Conservation (phyloP, 2,329 filamentous ascomycete species). For the Pestalotiopsis sp. region DNA sequence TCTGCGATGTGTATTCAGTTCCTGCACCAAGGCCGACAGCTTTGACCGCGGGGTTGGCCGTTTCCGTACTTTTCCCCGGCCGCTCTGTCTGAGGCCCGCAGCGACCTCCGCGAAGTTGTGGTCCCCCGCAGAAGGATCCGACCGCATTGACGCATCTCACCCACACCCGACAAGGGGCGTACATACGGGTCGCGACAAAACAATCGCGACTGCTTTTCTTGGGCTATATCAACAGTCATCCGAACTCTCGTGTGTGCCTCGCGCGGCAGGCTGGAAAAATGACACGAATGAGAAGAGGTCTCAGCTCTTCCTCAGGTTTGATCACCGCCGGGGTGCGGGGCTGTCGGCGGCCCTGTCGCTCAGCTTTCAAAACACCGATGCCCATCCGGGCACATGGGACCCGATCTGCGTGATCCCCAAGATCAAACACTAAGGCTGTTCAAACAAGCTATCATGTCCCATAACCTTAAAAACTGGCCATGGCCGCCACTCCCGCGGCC, state of each 20-base stretch:
- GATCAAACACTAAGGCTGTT: neutral
- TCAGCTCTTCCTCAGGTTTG: slow-evolving; percentile 2
- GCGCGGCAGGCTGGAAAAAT: slow-evolving; percentile 4
- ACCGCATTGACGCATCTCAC: slow-evolving; percentile 2
- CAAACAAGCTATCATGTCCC: neutral
- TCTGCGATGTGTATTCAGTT: neutral
- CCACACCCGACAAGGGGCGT: slow-evolving; percentile 3
- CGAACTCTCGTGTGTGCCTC: neutral
- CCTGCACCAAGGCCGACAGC: neutral
- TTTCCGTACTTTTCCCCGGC: slow-evolving; percentile 1
- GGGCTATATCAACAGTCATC: neutral
- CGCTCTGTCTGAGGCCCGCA: slow-evolving; percentile 2
- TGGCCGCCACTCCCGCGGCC: neutral
- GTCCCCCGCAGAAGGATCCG: neutral
- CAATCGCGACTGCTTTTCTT: neutral
- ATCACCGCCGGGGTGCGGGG: slow-evolving; percentile 4
- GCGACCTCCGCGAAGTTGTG: neutral
- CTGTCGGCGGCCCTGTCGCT: neutral
- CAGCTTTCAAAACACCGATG: slow-evolving; percentile 2
- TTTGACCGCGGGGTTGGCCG: slow-evolving; percentile 1
- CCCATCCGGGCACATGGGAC: slow-evolving; percentile 6
- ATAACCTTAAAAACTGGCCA: slow-evolving; percentile 8
- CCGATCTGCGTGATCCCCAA: slow-evolving; percentile 3
- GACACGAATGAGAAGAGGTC: neutral
- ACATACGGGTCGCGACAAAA: neutral